phyloP scores from a whole-genome alignment of 2,329 filamentous ascomycete genomes.

The Pezicula radicicola region DNA sequence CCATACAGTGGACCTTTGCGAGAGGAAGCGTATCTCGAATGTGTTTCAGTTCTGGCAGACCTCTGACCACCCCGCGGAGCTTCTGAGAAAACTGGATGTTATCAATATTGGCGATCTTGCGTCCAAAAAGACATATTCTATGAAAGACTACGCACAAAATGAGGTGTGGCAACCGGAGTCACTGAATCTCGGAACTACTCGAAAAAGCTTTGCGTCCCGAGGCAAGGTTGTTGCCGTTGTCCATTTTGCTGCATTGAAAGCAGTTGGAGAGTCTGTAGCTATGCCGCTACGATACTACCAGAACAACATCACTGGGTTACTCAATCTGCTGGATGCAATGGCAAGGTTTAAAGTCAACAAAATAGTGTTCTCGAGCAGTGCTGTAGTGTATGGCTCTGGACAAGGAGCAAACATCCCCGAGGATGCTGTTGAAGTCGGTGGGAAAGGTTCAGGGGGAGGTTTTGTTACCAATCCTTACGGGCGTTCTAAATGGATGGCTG shows the following conservation, averaged over 20 bases:
- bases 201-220: background rate
- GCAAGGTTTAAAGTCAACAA: slow-evolving; percentile 60
- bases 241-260: background rate
- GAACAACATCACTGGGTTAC: slow-evolving; percentile 64
- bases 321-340: slow-evolving; percentile 55
- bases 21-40: slow-evolving; percentile 8
- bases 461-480: slow-evolving; percentile 62
- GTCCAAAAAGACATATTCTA: slow-evolving; percentile 1
- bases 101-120: background rate
- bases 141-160: slow-evolving; percentile 1
- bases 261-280: slow-evolving; percentile 51
- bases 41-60: slow-evolving; percentile 15
- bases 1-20: slow-evolving; percentile 15
- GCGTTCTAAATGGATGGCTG: slow-evolving; percentile 65
- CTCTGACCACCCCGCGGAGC: background rate
- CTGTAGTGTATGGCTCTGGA: slow-evolving; percentile 61
- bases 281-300: slow-evolving; percentile 62
- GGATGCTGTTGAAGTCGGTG: slow-evolving; percentile 43
- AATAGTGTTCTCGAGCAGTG: slow-evolving; percentile 66
- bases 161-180: background rate
- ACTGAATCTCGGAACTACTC: background rate
- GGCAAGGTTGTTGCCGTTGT: background rate
- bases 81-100: background rate
- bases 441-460: slow-evolving; percentile 27
- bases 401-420: slow-evolving; percentile 38